These are phyloP conservation scores for Aspergillus latus DNA, from an alignment of 2,329 filamentous ascomycete genomes.

Conservation along the genomic window DNA sequence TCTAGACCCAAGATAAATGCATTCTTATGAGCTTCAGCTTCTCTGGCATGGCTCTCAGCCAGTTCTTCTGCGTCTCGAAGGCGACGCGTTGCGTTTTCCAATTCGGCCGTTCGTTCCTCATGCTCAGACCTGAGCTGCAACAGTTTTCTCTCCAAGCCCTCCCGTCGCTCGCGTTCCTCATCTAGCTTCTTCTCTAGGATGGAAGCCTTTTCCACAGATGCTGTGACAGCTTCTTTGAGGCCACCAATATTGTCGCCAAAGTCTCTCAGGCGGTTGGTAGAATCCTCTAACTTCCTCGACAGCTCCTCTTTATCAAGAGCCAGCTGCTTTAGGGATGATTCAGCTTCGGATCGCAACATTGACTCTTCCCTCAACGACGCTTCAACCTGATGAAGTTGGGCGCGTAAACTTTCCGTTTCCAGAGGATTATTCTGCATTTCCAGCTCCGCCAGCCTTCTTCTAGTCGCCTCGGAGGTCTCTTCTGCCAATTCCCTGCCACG, in stretches of 20 bases:
- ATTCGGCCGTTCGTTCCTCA: conserved; percentile 73
- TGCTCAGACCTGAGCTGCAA: conserved; percentile 76
- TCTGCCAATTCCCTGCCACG: conserved; percentile 81
- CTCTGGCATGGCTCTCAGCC: conserved; percentile 79
- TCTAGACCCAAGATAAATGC: conserved; percentile 81
- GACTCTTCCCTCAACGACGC: conserved; percentile 77
- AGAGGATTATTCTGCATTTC: conserved; percentile 80
- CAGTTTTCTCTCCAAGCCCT: conserved; percentile 74
- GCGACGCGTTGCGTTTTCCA: conserved; percentile 71
- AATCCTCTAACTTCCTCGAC: conserved; percentile 65
- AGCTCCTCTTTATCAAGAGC: conserved; percentile 83
- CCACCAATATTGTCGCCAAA: conserved; percentile 70
- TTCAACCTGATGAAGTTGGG: conserved; percentile 78
- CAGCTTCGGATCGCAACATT: conserved; percentile 72
- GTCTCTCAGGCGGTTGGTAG: conserved; percentile 65
- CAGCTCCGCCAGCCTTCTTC: conserved; percentile 78
- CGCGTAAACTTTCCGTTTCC: conserved; percentile 81
- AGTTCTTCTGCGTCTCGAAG: conserved; percentile 84
- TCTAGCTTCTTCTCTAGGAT: conserved; percentile 74
- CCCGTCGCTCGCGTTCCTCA: conserved; percentile 75
- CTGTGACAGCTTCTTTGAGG: conserved; percentile 72
- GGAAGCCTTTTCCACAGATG: conserved; percentile 73
- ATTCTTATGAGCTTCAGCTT: conserved; percentile 80
- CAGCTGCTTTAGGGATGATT: conserved; percentile 72
- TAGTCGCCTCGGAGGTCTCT: conserved; percentile 77